Percentiles rank a stretch among this genome's conserved stretches.
Evolutionary conservation across 2,329 filamentous ascomycete species (phyloP).

Genomic region (Onygenales sp.): DNA sequence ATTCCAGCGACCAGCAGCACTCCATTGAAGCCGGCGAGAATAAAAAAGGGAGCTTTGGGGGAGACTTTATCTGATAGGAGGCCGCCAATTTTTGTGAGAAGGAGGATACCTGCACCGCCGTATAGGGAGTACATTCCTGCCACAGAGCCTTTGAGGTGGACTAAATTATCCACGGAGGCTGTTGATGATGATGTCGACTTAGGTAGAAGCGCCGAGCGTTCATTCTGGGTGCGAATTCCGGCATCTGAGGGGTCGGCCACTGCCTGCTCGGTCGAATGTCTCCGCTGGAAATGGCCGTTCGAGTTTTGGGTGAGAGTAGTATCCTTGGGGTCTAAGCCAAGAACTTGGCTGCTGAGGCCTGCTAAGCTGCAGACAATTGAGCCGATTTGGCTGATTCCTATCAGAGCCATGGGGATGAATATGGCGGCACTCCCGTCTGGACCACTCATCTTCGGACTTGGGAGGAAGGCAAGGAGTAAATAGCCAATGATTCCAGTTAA

Average conservation of each 20-base stretch:
- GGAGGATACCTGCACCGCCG: conserved; percentile 78
- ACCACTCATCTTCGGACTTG: conserved; percentile 65
- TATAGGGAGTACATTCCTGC: conserved; percentile 89
- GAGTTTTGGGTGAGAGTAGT: neutral
- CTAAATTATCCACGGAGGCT: conserved; percentile 21
- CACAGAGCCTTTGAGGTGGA: conserved; percentile 80
- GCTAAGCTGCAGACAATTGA: conserved; percentile 94
- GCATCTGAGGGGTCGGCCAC: neutral
- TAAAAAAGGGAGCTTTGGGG: conserved; percentile 76
- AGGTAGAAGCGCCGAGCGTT: conserved; percentile 23
- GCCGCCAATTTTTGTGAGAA: conserved; percentile 86
- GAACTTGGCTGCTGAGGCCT: conserved; percentile 70
- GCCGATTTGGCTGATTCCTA: conserved; percentile 91
- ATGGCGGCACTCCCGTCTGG: conserved; percentile 59
- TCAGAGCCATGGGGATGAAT: conserved; percentile 66
- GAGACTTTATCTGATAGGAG: conserved; percentile 70
- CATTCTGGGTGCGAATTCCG: conserved; percentile 3
- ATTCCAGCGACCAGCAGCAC: conserved; percentile 46
- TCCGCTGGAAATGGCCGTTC: neutral
- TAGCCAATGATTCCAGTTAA: conserved; percentile 71
- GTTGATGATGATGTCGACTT: conserved; percentile 14
- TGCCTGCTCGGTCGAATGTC: neutral
- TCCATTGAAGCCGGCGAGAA: conserved; percentile 85
- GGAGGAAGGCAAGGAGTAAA: conserved; percentile 61
- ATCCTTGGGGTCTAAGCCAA: conserved; percentile 28